These are phyloP conservation scores for Globisporangium cystogenes DNA, from an alignment of 352 stramenopile species.

Conservation along the genomic window DNA sequence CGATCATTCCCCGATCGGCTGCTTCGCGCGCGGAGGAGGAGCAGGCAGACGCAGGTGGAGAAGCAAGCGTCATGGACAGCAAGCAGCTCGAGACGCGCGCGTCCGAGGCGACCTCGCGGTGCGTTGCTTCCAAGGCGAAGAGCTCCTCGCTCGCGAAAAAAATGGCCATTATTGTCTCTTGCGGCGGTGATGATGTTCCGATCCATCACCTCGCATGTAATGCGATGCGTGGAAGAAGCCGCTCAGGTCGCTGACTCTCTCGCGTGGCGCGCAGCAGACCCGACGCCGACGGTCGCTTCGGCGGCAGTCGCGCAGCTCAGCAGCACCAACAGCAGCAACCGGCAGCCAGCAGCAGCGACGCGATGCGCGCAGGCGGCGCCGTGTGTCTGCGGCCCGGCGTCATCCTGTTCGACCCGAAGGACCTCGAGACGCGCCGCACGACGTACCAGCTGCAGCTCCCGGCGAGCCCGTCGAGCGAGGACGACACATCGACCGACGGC, in stretches of 20 bases:
- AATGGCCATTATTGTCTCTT: too few relatives aligned
- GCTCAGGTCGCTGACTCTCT: not conserved
- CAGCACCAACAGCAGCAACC: conserved; percentile 4
- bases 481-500: conserved; percentile 13
- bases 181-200: not conserved
- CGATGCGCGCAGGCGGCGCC: conserved; percentile 4
- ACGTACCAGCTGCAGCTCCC: conserved; percentile 12
- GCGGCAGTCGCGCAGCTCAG: not conserved
- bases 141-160: too few relatives aligned
- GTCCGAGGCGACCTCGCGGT: not conserved
- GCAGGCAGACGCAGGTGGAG: too few relatives aligned
- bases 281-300: not conserved
- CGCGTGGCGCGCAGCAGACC: too few relatives aligned
- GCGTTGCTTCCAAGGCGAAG: too few relatives aligned
- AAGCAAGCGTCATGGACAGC: too few relatives aligned
- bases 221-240: not conserved
- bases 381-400: conserved; percentile 21
- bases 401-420: conserved; percentile 49
- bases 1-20: too few relatives aligned
- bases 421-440: conserved; percentile 16
- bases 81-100: conserved; percentile 2
- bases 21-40: too few relatives aligned
- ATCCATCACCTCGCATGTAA: not conserved
- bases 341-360: not conserved
- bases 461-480: conserved; percentile 6